Evolutionary conservation across 1,284 basidiomycete species (phyloP), one percentile per base, ranked within the genome.

Genomic region (Cryptococcus wingfieldii): DNA sequence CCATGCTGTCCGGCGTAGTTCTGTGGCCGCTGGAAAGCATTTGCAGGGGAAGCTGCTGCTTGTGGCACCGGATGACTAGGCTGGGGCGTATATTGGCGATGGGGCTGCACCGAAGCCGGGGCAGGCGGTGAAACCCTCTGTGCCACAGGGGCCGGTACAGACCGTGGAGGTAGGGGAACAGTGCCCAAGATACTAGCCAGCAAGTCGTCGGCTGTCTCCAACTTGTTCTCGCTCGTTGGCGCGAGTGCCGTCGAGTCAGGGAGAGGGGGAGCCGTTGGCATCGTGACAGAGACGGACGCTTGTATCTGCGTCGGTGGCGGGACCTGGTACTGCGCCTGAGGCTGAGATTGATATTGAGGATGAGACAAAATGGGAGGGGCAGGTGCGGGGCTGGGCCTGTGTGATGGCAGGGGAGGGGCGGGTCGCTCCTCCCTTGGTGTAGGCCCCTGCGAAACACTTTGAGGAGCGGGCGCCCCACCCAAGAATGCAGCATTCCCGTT

Each of bases 151-250:
- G 45, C 45, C 18, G 45, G 45, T 34, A 34, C 31, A 34, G 31
- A 34, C 10, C 6, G 31, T 25, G 46, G 53, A 34, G 31, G 31
- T 8, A 34, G 31, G 10, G 64, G 49, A 16, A 56, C 54, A 2
- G 63, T 43, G 5, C 70, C 71, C 1, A 73, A 59, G 12, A 75
- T 68, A 37, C 67, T 67, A 50, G 60, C 69, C 23, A 75, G 59
- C 10, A 75, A 56, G 54, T 75, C 71, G 43, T 70, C 70, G n/a
- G 70, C 72, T 1, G 71, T 73, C 54, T 73, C 66, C 13, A 66
- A 69, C 31, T 39, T 50, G 5, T 37, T 18, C 13, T 51, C 38
- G 14, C 19, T 13, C 13, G 52, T 23, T 41, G 48, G 41, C 19
- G 45, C 34, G 9, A 31, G 37, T 14, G 34, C 23, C 19, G 50